phyloP scores from a whole-genome alignment of 1,284 basidiomycete species.

The Cryptococcus deneoformans region DNA sequence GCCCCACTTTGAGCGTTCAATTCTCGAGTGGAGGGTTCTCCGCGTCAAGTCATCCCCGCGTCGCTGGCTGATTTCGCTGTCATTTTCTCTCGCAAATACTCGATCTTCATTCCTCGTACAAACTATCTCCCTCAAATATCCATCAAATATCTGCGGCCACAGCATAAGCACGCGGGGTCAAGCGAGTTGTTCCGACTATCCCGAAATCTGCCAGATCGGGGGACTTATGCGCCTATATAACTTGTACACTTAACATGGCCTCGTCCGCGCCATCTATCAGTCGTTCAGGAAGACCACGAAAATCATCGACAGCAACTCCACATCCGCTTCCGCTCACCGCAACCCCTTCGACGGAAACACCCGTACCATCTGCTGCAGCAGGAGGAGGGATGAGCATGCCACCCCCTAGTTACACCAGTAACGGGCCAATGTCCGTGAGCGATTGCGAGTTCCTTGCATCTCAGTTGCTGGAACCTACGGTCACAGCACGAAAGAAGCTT shows the following conservation, averaged over 20 bases:
- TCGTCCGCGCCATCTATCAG: conserved; percentile 14
- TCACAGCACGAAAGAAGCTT: conserved; percentile 15
- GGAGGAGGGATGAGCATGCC: conserved; percentile 28
- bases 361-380: conserved; percentile 27
- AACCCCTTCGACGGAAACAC: conserved; percentile 25
- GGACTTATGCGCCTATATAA: too few relatives aligned
- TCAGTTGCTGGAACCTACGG: conserved; percentile 33
- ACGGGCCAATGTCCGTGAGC: conserved; percentile 35
- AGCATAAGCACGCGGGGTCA: too few relatives aligned
- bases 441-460: conserved; percentile 45
- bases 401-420: conserved; percentile 22
- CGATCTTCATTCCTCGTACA: too few relatives aligned
- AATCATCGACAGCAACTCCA: conserved; percentile 36
- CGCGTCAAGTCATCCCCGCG: too few relatives aligned
- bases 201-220: too few relatives aligned
- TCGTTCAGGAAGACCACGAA: conserved; percentile 31
- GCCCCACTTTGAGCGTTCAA: too few relatives aligned
- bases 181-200: too few relatives aligned
- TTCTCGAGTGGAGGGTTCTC: too few relatives aligned
- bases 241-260: conserved; percentile 10
- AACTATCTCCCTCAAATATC: too few relatives aligned
- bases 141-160: too few relatives aligned
- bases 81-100: too few relatives aligned
- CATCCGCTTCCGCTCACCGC: conserved; percentile 8
- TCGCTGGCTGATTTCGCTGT: too few relatives aligned